A percentile compares a stretch with the other conserved stretches of the same genome.
phyloP scores from a whole-genome alignment of 129 eudicot species.

The Scalesia atractyloides region DNA sequence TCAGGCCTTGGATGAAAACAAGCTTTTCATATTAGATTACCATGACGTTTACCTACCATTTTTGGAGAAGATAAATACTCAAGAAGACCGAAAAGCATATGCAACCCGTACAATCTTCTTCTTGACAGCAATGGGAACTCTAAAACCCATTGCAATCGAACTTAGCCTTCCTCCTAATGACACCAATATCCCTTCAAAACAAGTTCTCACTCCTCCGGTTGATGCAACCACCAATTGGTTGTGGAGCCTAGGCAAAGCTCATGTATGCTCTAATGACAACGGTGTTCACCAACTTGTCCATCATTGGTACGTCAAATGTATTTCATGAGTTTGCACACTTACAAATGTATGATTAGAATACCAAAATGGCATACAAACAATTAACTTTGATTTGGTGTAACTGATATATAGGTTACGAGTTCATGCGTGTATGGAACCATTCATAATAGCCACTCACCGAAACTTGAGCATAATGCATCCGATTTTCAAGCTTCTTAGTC shows the following conservation, averaged over 20 bases:
- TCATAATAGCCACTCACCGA: slow-evolving; percentile 76
- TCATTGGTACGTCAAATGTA: slow-evolving; percentile 54
- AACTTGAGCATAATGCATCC: slow-evolving; percentile 78
- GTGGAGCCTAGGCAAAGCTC: slow-evolving; percentile 84
- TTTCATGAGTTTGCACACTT: not conserved
- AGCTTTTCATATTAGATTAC: slow-evolving; percentile 67
- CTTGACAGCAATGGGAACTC: slow-evolving; percentile 72
- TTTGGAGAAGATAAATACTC: slow-evolving; percentile 61
- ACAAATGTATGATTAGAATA: no score
- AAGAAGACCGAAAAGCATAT: slow-evolving; percentile 79
- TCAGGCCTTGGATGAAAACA: slow-evolving; percentile 73
- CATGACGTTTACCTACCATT: slow-evolving; percentile 81
- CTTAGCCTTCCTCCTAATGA: slow-evolving; percentile 65
- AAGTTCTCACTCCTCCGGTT: slow-evolving; percentile 74
- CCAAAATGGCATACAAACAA: no score
- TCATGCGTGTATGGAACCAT: slow-evolving; percentile 83
- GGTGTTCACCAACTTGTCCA: slow-evolving; percentile 87
- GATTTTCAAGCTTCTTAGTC: slow-evolving; percentile 73
- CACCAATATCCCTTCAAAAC: slow-evolving; percentile 50
- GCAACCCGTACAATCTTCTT: slow-evolving; percentile 78
- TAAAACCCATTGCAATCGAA: slow-evolving; percentile 91
- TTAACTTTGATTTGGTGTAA: no score
- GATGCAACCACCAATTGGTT: slow-evolving; percentile 80
- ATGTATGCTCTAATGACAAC: slow-evolving; percentile 81
- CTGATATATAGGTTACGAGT: slow-evolving; percentile 87